phyloP scores from a whole-genome alignment of 805 yeast genomes.

The Candida chilensis region DNA sequence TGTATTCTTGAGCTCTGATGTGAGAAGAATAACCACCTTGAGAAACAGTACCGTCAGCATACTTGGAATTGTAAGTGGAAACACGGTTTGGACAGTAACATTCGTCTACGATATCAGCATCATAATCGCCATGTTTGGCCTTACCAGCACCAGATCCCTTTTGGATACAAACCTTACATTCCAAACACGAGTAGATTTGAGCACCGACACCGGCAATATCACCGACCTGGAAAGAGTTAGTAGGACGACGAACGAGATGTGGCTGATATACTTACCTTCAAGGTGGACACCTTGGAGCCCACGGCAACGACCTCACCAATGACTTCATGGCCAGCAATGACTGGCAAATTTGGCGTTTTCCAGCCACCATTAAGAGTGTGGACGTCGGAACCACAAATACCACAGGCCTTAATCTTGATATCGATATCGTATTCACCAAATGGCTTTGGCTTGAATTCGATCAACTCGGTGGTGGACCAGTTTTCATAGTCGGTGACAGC shows the following conservation, averaged over 20 bases:
- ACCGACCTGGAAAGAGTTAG: constrained; percentile 24
- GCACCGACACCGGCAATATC: constrained; percentile 31
- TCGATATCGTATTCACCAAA: constrained; percentile 32
- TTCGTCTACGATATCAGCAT: too few species aligned
- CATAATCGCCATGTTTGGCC: too few species aligned
- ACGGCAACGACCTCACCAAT: constrained; percentile 20
- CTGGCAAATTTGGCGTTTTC: constrained; percentile 13
- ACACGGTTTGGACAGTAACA: constrained; percentile 16
- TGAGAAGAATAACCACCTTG: constrained; percentile 21
- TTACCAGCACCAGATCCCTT: too few species aligned
- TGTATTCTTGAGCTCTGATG: constrained; percentile 18
- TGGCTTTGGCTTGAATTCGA: constrained; percentile 22
- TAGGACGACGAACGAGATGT: too few species aligned
- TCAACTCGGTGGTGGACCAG: constrained; percentile 18
- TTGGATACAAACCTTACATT: constrained; percentile 14
- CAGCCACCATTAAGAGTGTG: constrained; percentile 33
- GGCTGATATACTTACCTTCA: too few species aligned
- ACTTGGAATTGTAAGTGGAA: constrained; percentile 16
- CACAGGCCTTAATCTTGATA: constrained; percentile 35
- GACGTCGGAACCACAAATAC: constrained; percentile 43
- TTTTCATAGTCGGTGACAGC: constrained; percentile 16
- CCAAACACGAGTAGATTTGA: constrained; percentile 12
- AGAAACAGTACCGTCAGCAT: background rate
- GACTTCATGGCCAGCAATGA: constrained; percentile 32
- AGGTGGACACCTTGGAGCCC: constrained; percentile 13